Base-by-base conservation (phyloP, 306 rosid genomes). In the Mimosa pudica region DNA sequence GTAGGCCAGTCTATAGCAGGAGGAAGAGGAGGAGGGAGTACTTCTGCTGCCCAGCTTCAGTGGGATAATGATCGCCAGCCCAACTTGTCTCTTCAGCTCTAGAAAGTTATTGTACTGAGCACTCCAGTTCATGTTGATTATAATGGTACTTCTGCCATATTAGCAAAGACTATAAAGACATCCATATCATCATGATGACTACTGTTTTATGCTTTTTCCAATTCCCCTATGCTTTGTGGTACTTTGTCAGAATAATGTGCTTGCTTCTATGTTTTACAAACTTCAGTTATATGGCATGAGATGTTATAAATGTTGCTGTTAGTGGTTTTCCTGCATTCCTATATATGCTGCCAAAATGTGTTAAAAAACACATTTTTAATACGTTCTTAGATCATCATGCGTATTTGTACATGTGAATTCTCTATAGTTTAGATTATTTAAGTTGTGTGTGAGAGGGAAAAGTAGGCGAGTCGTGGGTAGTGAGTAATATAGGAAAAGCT, bases 71-170 rank as follows among this genome's bases (percentile, higher is more conserved):
- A 65, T 18, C 65, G 17, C 12, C 8, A 35, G 0, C 64, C 45
- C n/a, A 49, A 68, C 13, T 70, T 74, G 42, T 16, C 77, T 49
- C 77, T 83, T 38, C 69, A 24, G 10, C 80, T 83, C 65, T 57
- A 10, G 45, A 14, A 41, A 58, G 20, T 20, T 32, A 10, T 16
- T 46, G 30, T 38, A 9, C 3, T 5, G 46, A 58, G 33, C n/a
- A 9, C 33, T 64, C 4, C 38, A 14, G 44, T 80, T 13, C 13
- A 38, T 48, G 16, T 48, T 48, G 58, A 7, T 36, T 18, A 10
- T 12, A n/a, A 14, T 52, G 30, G 63, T 45, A 14, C 14, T 32
- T 24, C 75, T 66, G 60, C 6, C 32, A 7, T 57, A n/a, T 7
- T 57, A 8, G 8, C 30, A 24, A 74, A 54, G 30, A 74, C 45